Evolutionary conservation across 129 eudicot genomes (phyloP).

Genomic region (Logfia minima): DNA sequence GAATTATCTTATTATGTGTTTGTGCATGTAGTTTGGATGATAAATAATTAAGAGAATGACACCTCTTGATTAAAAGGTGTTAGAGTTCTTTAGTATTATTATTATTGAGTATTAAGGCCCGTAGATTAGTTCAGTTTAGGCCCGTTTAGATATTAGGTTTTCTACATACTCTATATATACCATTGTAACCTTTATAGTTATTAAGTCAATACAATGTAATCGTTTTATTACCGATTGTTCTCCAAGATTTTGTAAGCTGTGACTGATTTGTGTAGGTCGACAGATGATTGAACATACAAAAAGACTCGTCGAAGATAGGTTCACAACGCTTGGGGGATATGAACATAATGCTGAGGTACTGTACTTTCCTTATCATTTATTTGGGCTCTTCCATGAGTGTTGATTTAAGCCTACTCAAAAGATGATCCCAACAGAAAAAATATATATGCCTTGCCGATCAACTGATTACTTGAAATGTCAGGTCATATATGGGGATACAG

Average conservation of each 20-base stretch:
- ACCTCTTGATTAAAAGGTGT: conserved; percentile 9
- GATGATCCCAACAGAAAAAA: neutral
- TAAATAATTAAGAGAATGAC: conserved; percentile 1
- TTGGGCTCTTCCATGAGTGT: neutral
- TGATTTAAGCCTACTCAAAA: conserved; percentile 13
- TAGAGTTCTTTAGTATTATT: neutral
- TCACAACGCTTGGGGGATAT: conserved; percentile 68
- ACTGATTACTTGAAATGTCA: conserved; percentile 37
- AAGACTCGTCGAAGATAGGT: conserved; percentile 90
- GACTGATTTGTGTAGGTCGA: conserved; percentile 61
- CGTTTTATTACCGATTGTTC: neutral
- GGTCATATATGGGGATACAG: conserved; percentile 99
- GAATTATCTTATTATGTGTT: neutral
- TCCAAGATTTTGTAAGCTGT: conserved; percentile 5
- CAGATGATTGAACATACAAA: conserved; percentile 99
- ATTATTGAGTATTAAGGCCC: neutral
- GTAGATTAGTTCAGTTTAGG: neutral
- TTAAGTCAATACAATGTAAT: neutral
- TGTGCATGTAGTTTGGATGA: conserved; percentile 15
- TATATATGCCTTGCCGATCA: neutral
- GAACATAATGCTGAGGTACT: conserved; percentile 94
- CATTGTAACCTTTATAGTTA: neutral
- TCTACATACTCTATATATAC: neutral
- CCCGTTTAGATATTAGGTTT: neutral
- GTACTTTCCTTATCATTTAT: neutral